These are phyloP conservation scores for Lactarius pseudohatsudake DNA, from an alignment of 768 basidiomycete species.

Conservation along the genomic window DNA sequence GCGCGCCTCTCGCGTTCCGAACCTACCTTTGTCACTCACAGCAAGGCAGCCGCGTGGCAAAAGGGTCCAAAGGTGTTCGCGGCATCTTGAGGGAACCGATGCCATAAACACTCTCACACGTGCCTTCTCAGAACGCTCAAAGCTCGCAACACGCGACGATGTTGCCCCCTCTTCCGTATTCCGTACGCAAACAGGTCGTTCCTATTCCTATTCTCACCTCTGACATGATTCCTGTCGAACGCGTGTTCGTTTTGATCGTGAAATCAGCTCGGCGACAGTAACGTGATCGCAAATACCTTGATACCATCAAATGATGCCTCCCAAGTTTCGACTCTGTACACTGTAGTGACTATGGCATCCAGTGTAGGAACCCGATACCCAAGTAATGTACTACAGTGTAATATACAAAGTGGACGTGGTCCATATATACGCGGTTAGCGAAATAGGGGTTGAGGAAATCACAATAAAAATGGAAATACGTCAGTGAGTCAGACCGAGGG, in stretches of 20 bases:
- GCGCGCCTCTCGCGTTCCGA: constrained; percentile 4
- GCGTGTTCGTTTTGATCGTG: no score
- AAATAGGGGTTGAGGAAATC: not conserved
- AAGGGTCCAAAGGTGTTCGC: not conserved
- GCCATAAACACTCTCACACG: constrained; percentile 6
- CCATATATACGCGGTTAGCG: not conserved
- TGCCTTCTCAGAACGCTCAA: not conserved
- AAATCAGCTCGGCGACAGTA: not conserved
- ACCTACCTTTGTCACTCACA: constrained; percentile 6
- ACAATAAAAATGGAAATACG: not conserved
- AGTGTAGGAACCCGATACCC: not conserved
- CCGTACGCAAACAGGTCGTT: constrained; percentile 8
- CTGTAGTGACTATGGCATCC: not conserved
- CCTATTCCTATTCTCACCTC: not conserved
- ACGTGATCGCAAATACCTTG: no score
- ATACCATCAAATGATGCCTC: constrained; percentile 7
- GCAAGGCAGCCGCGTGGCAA: constrained; percentile 25
- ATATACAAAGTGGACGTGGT: constrained; percentile 14
- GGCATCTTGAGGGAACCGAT: not conserved
- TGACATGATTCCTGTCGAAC: no score
- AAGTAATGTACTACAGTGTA: constrained; percentile 2
- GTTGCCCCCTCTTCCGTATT: not conserved
- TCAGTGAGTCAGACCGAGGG: not conserved
- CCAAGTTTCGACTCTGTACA: not conserved
- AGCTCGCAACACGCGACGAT: constrained; percentile 8